Conservation (phyloP, 2,329 filamentous ascomycete genomes). For the Leptographium wingfieldii region DNA sequence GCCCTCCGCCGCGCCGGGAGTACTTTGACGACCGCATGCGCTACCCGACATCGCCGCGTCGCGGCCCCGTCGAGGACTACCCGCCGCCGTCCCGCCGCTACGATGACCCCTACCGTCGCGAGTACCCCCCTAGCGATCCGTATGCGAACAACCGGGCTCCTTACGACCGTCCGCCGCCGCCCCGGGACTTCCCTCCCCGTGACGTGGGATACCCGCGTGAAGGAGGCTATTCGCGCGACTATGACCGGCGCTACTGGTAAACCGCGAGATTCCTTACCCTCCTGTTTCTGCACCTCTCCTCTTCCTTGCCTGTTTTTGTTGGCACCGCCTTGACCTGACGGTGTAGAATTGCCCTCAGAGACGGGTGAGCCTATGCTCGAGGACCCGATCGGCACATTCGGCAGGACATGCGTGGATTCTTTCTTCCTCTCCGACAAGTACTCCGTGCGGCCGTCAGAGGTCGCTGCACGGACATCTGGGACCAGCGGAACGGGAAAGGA, state of each 20-base stretch:
- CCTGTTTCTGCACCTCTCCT: slow-evolving; percentile 42
- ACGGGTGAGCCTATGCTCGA: not conserved
- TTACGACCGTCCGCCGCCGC: slow-evolving; percentile 41
- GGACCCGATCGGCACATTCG: too few species aligned
- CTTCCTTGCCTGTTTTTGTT: not conserved
- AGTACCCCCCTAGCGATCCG: slow-evolving; percentile 51
- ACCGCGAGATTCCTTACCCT: slow-evolving; percentile 47
- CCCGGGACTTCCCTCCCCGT: slow-evolving; percentile 16
- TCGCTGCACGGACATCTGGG: too few species aligned
- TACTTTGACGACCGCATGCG: slow-evolving; percentile 79
- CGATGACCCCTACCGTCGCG: slow-evolving; percentile 65
- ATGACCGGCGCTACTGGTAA: slow-evolving; percentile 20
- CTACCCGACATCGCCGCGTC: slow-evolving; percentile 69
- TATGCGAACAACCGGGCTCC: slow-evolving; percentile 44
- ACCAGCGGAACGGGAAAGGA: not conserved
- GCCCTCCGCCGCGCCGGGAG: slow-evolving; percentile 54
- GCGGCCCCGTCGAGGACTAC: slow-evolving; percentile 66
- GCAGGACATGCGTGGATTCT: not conserved
- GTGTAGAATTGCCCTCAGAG: not conserved
- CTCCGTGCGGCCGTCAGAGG: not conserved
- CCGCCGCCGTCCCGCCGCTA: slow-evolving; percentile 53
- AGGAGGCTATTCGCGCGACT: slow-evolving; percentile 25
- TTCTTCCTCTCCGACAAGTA: not conserved
- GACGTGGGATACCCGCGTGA: slow-evolving; percentile 17
- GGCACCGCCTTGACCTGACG: not conserved